Conservation (phyloP, 2,329 filamentous ascomycete species). For the Nothophaeocryptopus gaeumannii region DNA sequence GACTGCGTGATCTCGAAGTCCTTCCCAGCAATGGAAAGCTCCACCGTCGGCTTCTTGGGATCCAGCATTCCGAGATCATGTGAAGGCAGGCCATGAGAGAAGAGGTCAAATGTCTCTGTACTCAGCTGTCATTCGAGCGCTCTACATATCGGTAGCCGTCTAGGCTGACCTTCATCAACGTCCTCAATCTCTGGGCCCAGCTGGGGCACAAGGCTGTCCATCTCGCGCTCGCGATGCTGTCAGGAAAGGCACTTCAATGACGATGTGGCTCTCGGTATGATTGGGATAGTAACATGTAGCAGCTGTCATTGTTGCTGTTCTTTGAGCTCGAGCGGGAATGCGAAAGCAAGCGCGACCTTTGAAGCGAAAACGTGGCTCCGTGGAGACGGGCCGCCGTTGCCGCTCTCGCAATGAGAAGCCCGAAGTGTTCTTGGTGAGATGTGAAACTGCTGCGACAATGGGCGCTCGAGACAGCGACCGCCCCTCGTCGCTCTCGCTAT, state of each 20-base stretch:
- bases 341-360: no score
- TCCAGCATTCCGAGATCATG: conserved; percentile 84
- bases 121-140: conserved; percentile 16
- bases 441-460: conserved; percentile 6
- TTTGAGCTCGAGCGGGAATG: no score
- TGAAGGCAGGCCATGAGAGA: conserved; percentile 71
- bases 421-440: conserved; percentile 14
- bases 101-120: conserved; percentile 82
- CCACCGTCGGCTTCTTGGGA: conserved; percentile 60
- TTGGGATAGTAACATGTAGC: no score
- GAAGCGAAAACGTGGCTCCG: no score
- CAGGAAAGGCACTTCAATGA: no score
- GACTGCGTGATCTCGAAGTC: conserved; percentile 81
- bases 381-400: neutral
- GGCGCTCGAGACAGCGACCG: neutral
- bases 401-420: neutral
- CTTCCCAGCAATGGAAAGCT: conserved; percentile 55
- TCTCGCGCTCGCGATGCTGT: neutral
- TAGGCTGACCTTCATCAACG: conserved; percentile 25
- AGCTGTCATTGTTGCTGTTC: no score
- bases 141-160: neutral
- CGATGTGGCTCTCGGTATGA: no score
- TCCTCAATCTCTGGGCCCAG: conserved; percentile 21
- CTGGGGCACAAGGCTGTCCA: conserved; percentile 17
- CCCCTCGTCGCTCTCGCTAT: conserved; percentile 3